Percentiles rank a stretch among this genome's conserved stretches.
phyloP scores from a whole-genome alignment of 495 filamentous ascomycete genomes.

The Cetradonia linearis region DNA sequence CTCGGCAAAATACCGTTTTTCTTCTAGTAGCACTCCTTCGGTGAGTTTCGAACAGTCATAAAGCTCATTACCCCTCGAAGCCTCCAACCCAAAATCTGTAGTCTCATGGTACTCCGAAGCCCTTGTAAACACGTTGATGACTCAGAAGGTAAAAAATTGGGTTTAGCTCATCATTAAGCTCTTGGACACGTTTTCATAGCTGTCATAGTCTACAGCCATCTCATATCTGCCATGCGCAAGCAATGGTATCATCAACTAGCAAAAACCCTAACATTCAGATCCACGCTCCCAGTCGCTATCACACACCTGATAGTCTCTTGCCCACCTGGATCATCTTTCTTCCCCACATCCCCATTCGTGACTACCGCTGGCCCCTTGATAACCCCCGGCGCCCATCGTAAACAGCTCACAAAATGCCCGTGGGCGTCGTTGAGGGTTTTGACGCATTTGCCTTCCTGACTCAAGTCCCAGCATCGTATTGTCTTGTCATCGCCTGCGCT shows the following conservation, averaged over 20 bases:
- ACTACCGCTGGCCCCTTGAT: conserved; percentile 46
- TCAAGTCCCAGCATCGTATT: conserved; percentile 87
- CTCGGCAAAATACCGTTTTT: no score
- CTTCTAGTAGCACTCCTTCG: no score
- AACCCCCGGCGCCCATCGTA: conserved; percentile 84
- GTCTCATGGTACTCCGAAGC: no score
- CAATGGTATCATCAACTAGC: conserved; percentile 27
- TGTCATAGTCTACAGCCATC: not conserved
- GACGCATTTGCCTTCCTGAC: conserved; percentile 82
- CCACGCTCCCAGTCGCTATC: conserved; percentile 55
- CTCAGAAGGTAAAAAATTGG: no score
- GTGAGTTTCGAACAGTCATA: no score
- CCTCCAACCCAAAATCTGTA: no score
- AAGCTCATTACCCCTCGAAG: no score
- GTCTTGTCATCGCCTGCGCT: conserved; percentile 85
- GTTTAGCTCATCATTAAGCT: not conserved
- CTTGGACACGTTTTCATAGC: not conserved
- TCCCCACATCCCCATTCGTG: conserved; percentile 38
- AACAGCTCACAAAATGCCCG: conserved; percentile 75
- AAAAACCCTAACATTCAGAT: conserved; percentile 52
- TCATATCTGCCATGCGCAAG: conserved; percentile 7
- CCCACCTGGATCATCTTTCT: conserved; percentile 28
- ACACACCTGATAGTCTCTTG: conserved; percentile 49
- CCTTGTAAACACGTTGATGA: no score
- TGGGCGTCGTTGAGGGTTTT: conserved; percentile 73